Conservation (phyloP, 2,329 filamentous ascomycete species). For the Knufia fluminis region DNA sequence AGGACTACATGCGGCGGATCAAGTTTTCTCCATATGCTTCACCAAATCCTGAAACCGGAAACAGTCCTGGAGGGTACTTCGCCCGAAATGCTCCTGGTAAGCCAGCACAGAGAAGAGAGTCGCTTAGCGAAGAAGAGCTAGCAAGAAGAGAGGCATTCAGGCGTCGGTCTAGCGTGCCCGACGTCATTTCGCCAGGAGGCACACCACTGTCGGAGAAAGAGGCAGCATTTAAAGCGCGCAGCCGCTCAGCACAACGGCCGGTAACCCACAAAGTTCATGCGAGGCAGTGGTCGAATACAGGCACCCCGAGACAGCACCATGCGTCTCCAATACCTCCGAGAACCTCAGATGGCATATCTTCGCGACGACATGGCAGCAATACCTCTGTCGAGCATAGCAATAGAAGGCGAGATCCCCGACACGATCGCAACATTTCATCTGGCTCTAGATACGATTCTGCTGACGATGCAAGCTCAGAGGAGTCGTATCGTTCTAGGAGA, state of each 20-base stretch:
- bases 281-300: slow-evolving; percentile 19
- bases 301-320: slow-evolving; percentile 6
- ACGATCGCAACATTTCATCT: slow-evolving; percentile 14
- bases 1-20: slow-evolving; percentile 42
- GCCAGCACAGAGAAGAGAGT: slow-evolving; percentile 16
- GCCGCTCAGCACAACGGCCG: slow-evolving; percentile 19
- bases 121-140: slow-evolving; percentile 10
- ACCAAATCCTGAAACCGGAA: slow-evolving; percentile 21
- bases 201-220: slow-evolving; percentile 14
- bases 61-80: slow-evolving; percentile 21
- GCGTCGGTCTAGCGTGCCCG: slow-evolving; percentile 20
- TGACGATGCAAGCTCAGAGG: slow-evolving; percentile 28
- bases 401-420: slow-evolving; percentile 13
- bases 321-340: slow-evolving; percentile 1
- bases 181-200: slow-evolving; percentile 17
- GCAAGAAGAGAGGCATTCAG: slow-evolving; percentile 13
- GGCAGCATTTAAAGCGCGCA: slow-evolving; percentile 15
- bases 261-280: slow-evolving; percentile 6
- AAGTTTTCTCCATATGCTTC: slow-evolving; percentile 26
- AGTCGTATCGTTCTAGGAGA: slow-evolving; percentile 21
- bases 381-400: slow-evolving; percentile 9
- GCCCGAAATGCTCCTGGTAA: slow-evolving; percentile 8
- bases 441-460: slow-evolving; percentile 12
- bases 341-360: slow-evolving; percentile 9
- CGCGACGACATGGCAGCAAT: slow-evolving; percentile 6